phyloP scores from a whole-genome alignment of 2,329 filamentous ascomycete species.

The Cladosporium phlei region DNA sequence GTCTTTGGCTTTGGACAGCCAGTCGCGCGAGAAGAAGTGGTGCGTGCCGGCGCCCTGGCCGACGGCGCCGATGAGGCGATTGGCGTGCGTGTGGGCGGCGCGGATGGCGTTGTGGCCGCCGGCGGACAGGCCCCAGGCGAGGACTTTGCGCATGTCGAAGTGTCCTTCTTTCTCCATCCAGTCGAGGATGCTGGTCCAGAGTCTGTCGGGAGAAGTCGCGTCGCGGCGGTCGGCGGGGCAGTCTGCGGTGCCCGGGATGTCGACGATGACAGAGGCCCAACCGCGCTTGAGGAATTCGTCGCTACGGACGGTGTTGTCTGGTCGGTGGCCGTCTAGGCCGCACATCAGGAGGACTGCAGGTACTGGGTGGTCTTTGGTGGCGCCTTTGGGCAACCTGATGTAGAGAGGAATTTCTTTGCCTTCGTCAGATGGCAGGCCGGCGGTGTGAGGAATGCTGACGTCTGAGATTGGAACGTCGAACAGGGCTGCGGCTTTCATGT shows the following conservation, averaged over 20 bases:
- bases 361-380: constrained; percentile 28
- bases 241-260: constrained; percentile 65
- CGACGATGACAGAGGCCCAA: constrained; percentile 58
- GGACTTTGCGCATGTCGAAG: constrained; percentile 54
- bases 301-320: constrained; percentile 57
- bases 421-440: constrained; percentile 31
- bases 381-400: constrained; percentile 32
- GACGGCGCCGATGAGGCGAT: constrained; percentile 50
- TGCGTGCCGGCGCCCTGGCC: constrained; percentile 62
- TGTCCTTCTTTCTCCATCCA: constrained; percentile 51
- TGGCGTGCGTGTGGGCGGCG: constrained; percentile 62
- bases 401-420: constrained; percentile 37
- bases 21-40: constrained; percentile 55
- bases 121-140: constrained; percentile 46
- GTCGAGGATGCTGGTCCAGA: constrained; percentile 58
- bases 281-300: constrained; percentile 60
- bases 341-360: constrained; percentile 56
- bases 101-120: constrained; percentile 64
- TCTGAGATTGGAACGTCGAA: constrained; percentile 37
- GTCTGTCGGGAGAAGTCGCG: constrained; percentile 54
- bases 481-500: constrained; percentile 32
- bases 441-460: constrained; percentile 36
- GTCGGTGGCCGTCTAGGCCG: constrained; percentile 59
- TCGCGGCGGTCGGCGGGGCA: constrained; percentile 61
- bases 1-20: constrained; percentile 58